Evolutionary conservation across 164 flowering plant species (phyloP).

Genomic region (Platanus orientalis): DNA sequence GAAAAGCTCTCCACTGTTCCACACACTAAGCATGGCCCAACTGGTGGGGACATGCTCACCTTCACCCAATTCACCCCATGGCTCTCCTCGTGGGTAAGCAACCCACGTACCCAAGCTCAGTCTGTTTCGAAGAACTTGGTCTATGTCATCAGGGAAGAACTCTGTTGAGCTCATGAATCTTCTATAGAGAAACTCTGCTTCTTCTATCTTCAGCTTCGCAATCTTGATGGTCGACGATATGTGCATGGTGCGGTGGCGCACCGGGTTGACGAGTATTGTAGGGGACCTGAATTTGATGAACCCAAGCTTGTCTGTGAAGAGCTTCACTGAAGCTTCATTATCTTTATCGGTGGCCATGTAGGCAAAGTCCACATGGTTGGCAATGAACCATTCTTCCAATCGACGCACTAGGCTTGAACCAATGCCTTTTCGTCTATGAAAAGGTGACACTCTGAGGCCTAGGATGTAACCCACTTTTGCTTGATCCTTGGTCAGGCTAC

Average conservation of each 20-base stretch:
- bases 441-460: slow-evolving; percentile 60
- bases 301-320: slow-evolving; percentile 45
- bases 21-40: slow-evolving; percentile 76
- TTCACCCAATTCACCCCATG: slow-evolving; percentile 13
- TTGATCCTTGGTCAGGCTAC: slow-evolving; percentile 6
- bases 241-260: slow-evolving; percentile 10
- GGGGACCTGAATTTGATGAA: slow-evolving; percentile 48
- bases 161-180: slow-evolving; percentile 40
- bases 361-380: slow-evolving; percentile 44
- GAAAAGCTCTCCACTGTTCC: slow-evolving; percentile 69
- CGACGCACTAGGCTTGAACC: slow-evolving; percentile 40
- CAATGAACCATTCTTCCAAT: slow-evolving; percentile 60
- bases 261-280: slow-evolving; percentile 55
- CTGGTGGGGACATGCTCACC: slow-evolving; percentile 18
- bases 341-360: slow-evolving; percentile 80
- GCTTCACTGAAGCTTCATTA: slow-evolving; percentile 53
- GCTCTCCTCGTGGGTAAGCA: slow-evolving; percentile 33
- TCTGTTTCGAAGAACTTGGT: slow-evolving; percentile 36
- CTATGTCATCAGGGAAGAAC: slow-evolving; percentile 63
- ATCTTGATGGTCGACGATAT: slow-evolving; percentile 28
- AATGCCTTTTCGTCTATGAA: slow-evolving; percentile 46
- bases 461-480: slow-evolving; percentile 59
- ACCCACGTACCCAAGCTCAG: slow-evolving; percentile 72
- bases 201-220: slow-evolving; percentile 32
- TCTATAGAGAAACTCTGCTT: slow-evolving; percentile 50